phyloP scores from a whole-genome alignment of 805 yeast genomes.

The Hyphopichia homilentoma region DNA sequence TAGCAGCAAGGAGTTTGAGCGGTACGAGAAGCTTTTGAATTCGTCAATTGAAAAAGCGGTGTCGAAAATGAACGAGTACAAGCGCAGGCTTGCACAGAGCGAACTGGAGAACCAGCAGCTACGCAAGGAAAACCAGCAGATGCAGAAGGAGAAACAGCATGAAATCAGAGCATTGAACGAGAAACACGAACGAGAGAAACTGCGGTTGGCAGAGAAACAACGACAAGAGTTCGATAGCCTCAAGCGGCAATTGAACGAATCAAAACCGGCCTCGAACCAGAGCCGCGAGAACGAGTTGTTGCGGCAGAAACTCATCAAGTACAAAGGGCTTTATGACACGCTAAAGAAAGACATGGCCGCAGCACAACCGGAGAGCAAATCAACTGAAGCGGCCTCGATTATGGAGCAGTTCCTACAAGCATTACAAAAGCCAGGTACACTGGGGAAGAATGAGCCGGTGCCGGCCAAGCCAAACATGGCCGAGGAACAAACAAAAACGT shows the following conservation, averaged over 20 bases:
- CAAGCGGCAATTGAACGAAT: conserved; percentile 4
- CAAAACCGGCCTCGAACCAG: conserved; percentile 17
- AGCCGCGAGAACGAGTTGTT: conserved; percentile 26
- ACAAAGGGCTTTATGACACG: conserved; percentile 27
- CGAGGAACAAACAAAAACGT: no score
- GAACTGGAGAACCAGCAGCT: neutral
- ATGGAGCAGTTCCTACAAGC: no score
- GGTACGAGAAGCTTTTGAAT: conserved; percentile 21
- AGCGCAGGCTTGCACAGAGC: neutral
- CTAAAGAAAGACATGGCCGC: no score
- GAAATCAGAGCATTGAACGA: no score
- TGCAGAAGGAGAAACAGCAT: neutral
- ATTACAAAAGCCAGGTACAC: no score
- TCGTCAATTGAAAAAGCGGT: conserved; percentile 22
- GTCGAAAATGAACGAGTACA: conserved; percentile 7
- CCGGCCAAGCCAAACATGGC: no score
- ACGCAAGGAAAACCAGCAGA: neutral
- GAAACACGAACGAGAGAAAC: no score
- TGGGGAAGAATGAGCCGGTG: no score
- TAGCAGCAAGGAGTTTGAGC: conserved; percentile 21
- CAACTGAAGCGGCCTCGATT: no score
- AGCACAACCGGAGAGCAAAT: no score
- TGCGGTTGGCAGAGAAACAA: neutral
- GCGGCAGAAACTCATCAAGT: conserved; percentile 31
- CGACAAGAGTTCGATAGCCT: neutral